phyloP scores from a whole-genome alignment of 352 stramenopile species.

The Phytophthora aleatoria region DNA sequence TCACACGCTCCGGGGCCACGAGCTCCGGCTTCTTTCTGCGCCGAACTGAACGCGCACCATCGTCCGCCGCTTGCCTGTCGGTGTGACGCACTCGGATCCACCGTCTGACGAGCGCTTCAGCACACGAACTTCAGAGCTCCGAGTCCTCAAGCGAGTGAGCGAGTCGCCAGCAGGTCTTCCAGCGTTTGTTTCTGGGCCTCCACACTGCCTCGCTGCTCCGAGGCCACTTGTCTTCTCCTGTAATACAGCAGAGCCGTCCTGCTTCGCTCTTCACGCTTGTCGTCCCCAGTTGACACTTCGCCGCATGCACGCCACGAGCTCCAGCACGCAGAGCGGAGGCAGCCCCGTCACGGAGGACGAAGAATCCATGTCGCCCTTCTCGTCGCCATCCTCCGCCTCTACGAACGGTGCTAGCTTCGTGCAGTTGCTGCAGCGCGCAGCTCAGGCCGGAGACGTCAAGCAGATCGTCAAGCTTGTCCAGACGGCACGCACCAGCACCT shows the following conservation, averaged over 20 bases:
- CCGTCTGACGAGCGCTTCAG: slow-evolving; percentile 16
- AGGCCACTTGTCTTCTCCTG: background rate
- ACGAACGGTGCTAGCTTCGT: slow-evolving; percentile 30
- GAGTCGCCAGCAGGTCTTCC: slow-evolving; percentile 20
- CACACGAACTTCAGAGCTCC: slow-evolving; percentile 18
- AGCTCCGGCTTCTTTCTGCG: slow-evolving; percentile 35
- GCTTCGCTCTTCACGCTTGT: background rate
- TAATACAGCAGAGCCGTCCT: background rate
- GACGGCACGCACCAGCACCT: slow-evolving; percentile 31
- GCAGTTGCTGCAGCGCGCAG: slow-evolving; percentile 47
- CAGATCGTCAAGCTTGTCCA: slow-evolving; percentile 55
- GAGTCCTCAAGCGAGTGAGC: slow-evolving; percentile 15
- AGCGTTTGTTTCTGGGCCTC: slow-evolving; percentile 10
- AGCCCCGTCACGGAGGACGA: slow-evolving; percentile 64
- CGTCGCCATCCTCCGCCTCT: slow-evolving; percentile 36
- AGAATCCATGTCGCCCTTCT: slow-evolving; percentile 47
- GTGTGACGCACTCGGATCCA: slow-evolving; percentile 20
- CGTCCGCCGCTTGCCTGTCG: slow-evolving; percentile 27
- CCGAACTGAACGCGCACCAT: slow-evolving; percentile 32
- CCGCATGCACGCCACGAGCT: slow-evolving; percentile 43
- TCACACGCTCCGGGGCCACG: slow-evolving; percentile 10
- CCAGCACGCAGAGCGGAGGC: slow-evolving; percentile 56
- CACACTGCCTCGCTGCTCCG: background rate
- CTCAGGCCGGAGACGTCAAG: slow-evolving; percentile 51
- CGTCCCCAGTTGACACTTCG: slow-evolving; percentile 21